phyloP scores from a whole-genome alignment of 2,329 filamentous ascomycete genomes.

The Diplodia sapinea region DNA sequence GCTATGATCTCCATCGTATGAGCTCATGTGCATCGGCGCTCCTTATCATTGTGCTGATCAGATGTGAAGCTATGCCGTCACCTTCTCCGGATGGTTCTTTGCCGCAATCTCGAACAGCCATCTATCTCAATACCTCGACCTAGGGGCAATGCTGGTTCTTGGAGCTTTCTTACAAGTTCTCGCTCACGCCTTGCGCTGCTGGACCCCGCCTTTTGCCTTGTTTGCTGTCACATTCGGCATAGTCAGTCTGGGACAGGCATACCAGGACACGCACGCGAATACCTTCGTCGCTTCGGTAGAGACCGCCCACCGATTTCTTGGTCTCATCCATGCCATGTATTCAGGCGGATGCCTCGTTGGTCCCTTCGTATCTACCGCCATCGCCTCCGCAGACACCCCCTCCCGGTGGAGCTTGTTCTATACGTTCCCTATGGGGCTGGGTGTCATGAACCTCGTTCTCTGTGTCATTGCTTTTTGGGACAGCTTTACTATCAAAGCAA shows the following conservation, averaged over 20 bases:
- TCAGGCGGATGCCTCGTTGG: conserved; percentile 61
- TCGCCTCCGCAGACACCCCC: conserved; percentile 43
- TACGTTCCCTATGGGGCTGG: conserved; percentile 59
- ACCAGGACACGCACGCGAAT: conserved; percentile 68
- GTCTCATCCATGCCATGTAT: conserved; percentile 70
- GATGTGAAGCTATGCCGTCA: conserved; percentile 55
- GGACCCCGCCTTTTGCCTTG: conserved; percentile 63
- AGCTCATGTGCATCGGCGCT: conserved; percentile 28
- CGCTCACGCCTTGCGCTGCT: conserved; percentile 61
- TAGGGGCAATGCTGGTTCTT: conserved; percentile 63
- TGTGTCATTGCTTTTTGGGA: conserved; percentile 60
- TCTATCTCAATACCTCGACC: conserved; percentile 58
- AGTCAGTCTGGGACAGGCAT: conserved; percentile 65
- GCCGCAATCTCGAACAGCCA: conserved; percentile 64
- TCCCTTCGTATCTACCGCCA: conserved; percentile 54
- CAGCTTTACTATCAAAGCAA: conserved; percentile 31
- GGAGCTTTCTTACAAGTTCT: conserved; percentile 63
- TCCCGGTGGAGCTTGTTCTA: conserved; percentile 64
- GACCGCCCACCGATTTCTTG: conserved; percentile 64
- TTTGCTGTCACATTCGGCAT: conserved; percentile 65
- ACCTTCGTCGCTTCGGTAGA: conserved; percentile 62
- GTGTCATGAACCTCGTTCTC: conserved; percentile 57
- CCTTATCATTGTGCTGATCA: conserved; percentile 31
- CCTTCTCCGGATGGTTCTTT: conserved; percentile 65
- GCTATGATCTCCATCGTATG: conserved; percentile 55